phyloP scores from a whole-genome alignment of 352 stramenopile species.

The Phytophthora tubulina region DNA sequence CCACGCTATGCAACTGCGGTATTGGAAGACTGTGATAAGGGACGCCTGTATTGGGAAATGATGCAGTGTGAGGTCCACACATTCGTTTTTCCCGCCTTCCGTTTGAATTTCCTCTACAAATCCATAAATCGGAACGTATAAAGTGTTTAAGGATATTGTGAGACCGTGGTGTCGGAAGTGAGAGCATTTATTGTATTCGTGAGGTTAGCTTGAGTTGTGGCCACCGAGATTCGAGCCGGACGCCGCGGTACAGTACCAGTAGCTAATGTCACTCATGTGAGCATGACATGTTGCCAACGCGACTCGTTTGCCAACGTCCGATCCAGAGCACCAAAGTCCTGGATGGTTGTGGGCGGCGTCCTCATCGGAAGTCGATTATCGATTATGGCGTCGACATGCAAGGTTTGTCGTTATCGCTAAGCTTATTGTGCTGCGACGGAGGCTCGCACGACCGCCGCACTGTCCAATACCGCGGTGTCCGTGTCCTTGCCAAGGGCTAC shows the following conservation, averaged over 20 bases:
- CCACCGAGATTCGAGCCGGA: conserved; percentile 30
- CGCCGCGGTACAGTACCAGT: not conserved
- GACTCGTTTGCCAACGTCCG: conserved; percentile 6
- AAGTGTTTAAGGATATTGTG: too few species aligned
- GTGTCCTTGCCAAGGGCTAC: not conserved
- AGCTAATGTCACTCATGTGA: conserved; percentile 19
- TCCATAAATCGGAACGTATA: too few species aligned
- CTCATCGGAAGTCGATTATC: too few species aligned
- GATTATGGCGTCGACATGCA: not conserved
- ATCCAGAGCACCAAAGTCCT: not conserved
- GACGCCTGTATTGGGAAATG: too few species aligned
- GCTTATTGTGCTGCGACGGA: not conserved
- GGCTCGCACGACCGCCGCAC: conserved; percentile 21
- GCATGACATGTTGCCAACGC: conserved; percentile 9
- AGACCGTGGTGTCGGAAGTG: too few species aligned
- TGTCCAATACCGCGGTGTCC: conserved; percentile 31
- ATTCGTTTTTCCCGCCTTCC: too few species aligned
- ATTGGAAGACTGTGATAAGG: conserved; percentile 7
- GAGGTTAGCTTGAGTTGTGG: conserved; percentile 10
- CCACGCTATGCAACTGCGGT: too few species aligned
- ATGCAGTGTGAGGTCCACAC: too few species aligned
- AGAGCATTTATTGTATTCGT: too few species aligned
- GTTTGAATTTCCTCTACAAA: too few species aligned
- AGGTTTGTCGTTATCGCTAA: not conserved
- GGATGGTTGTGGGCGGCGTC: not conserved